Percentiles rank a stretch among this genome's conserved stretches.
Conservation (phyloP, 2,329 filamentous ascomycete genomes). For the Colletotrichum liriopes region DNA sequence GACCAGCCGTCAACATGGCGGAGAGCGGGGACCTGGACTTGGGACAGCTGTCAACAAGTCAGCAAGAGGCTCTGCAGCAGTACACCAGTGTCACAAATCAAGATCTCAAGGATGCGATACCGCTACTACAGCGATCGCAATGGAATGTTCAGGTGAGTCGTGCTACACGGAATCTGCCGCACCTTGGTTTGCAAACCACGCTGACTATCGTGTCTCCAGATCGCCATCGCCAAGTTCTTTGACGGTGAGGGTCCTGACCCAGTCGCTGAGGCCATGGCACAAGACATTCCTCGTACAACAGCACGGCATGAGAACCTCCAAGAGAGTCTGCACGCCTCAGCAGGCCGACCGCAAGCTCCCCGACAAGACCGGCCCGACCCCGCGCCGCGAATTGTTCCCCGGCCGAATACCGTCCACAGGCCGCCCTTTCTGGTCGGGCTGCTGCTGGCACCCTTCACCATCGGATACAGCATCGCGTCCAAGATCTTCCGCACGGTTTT, state of each 20-base stretch:
- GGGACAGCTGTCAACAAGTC: slow-evolving; percentile 79
- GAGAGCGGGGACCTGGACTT: slow-evolving; percentile 69
- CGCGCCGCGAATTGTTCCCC: slow-evolving; percentile 90
- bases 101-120: slow-evolving; percentile 81
- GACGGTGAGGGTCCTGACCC: slow-evolving; percentile 92
- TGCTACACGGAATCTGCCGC: background rate
- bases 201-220: slow-evolving; percentile 64
- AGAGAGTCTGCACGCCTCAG: slow-evolving; percentile 65
- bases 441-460: slow-evolving; percentile 84
- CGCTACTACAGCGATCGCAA: slow-evolving; percentile 86
- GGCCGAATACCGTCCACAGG: slow-evolving; percentile 76
- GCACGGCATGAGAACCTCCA: slow-evolving; percentile 82
- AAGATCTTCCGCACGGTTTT: slow-evolving; percentile 80
- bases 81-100: slow-evolving; percentile 92
- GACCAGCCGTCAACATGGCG: slow-evolving; percentile 53
- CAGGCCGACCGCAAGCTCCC: slow-evolving; percentile 45
- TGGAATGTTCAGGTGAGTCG: slow-evolving; percentile 90
- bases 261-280: slow-evolving; percentile 81
- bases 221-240: slow-evolving; percentile 97
- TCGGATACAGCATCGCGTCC: slow-evolving; percentile 81
- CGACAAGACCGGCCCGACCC: slow-evolving; percentile 65
- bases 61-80: slow-evolving; percentile 89
- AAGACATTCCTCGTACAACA: slow-evolving; percentile 73
- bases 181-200: background rate
- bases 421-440: slow-evolving; percentile 84